Percentiles rank a stretch among this genome's conserved stretches.
Conservation (phyloP, 2,329 filamentous ascomycete species). For the Aureobasidium sp. region DNA sequence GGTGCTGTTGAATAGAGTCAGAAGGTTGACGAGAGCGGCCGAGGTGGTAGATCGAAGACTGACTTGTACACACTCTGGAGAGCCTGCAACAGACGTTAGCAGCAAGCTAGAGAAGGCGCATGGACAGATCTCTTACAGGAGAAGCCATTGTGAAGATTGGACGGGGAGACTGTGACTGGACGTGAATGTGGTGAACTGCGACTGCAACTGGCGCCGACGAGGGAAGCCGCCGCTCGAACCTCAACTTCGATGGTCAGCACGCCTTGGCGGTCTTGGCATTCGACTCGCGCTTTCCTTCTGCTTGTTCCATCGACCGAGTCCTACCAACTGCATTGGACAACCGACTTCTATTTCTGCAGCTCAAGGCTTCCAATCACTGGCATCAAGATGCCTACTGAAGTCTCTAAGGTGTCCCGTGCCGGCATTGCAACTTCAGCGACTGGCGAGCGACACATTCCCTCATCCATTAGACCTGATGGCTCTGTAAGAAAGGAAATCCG, state of each 20-base stretch:
- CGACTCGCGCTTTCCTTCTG: not conserved
- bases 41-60: slow-evolving; percentile 23
- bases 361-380: not conserved
- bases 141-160: slow-evolving; percentile 37
- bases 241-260: slow-evolving; percentile 11
- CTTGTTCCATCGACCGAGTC: not conserved
- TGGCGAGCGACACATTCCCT: slow-evolving; percentile 82
- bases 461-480: slow-evolving; percentile 79
- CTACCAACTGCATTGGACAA: not conserved
- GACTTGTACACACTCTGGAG: slow-evolving; percentile 51
- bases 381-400: slow-evolving; percentile 43
- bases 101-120: not conserved
- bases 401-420: slow-evolving; percentile 51
- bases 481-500: slow-evolving; percentile 90
- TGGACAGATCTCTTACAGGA: slow-evolving; percentile 21
- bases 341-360: not conserved
- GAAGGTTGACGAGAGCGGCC: slow-evolving; percentile 2
- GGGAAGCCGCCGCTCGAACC: not conserved
- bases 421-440: slow-evolving; percentile 63
- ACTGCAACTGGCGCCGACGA: slow-evolving; percentile 5
- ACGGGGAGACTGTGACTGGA: slow-evolving; percentile 58
- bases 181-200: slow-evolving; percentile 1
- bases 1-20: slow-evolving; percentile 50
- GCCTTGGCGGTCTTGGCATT: slow-evolving; percentile 12
- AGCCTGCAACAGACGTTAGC: slow-evolving; percentile 19